These are phyloP conservation scores for Alternaria metachromatica DNA, from an alignment of 2,329 filamentous ascomycete species.

Conservation along the genomic window DNA sequence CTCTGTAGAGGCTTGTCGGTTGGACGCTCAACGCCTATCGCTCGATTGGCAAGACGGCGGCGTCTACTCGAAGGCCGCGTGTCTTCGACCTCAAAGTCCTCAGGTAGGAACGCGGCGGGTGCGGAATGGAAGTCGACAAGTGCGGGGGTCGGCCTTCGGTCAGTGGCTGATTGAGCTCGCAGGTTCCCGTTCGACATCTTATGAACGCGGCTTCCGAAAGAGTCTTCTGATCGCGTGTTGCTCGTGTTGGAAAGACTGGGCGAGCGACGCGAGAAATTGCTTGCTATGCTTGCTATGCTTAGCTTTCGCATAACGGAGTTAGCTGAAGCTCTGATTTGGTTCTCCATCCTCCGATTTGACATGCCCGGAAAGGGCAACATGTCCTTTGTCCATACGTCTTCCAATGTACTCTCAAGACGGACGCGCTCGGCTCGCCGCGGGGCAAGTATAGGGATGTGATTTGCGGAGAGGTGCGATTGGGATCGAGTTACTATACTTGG, in stretches of 20 bases:
- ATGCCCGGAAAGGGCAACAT: slow-evolving; percentile 84
- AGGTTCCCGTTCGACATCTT: slow-evolving; percentile 36
- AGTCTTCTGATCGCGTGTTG: slow-evolving; percentile 46
- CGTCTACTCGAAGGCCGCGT: slow-evolving; percentile 32
- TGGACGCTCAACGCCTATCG: slow-evolving; percentile 26
- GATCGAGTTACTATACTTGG: slow-evolving; percentile 73
- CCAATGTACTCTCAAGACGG: slow-evolving; percentile 74
- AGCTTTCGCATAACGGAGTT: slow-evolving; percentile 88
- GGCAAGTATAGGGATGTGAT: slow-evolving; percentile 71
- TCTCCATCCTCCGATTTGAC: slow-evolving; percentile 69
- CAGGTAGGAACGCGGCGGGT: slow-evolving; percentile 56
- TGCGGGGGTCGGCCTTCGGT: slow-evolving; percentile 37
- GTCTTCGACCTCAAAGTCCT: slow-evolving; percentile 55
- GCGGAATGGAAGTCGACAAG: slow-evolving; percentile 57
- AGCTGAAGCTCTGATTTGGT: slow-evolving; percentile 77
- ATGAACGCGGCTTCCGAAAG: slow-evolving; percentile 35
- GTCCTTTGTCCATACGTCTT: slow-evolving; percentile 85
- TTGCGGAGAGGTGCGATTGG: slow-evolving; percentile 77
- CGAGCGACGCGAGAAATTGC: slow-evolving; percentile 76
- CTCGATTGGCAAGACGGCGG: slow-evolving; percentile 36
- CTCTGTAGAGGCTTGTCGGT: slow-evolving; percentile 29
- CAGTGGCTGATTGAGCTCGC: slow-evolving; percentile 30
- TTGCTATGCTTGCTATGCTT: slow-evolving; percentile 80
- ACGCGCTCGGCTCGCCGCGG: slow-evolving; percentile 78
- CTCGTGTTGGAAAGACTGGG: slow-evolving; percentile 60